phyloP scores from a whole-genome alignment of 805 yeast species.

The Yamadazyma philogaea region DNA sequence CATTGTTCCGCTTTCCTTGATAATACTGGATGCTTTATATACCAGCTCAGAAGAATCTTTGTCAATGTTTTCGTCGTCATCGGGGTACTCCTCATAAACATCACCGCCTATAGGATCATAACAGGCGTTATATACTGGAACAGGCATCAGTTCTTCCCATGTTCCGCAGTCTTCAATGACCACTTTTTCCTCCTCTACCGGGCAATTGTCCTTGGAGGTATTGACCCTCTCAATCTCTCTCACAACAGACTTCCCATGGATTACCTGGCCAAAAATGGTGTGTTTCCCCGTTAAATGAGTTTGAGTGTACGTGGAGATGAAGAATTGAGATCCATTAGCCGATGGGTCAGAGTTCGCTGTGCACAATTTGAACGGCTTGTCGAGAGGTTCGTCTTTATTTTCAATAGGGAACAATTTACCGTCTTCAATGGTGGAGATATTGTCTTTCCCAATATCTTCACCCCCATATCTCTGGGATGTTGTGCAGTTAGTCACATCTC shows the following conservation, averaged over 20 bases:
- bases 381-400: constrained; percentile 44
- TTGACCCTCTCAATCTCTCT: constrained; percentile 56
- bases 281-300: constrained; percentile 77
- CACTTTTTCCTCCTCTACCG: constrained; percentile 37
- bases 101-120: constrained; percentile 65
- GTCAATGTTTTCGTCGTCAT: constrained; percentile 60
- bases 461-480: constrained; percentile 19
- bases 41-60: constrained; percentile 56
- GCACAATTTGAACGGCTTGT: constrained; percentile 50
- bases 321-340: constrained; percentile 62
- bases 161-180: constrained; percentile 57
- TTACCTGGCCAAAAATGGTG: constrained; percentile 71
- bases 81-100: constrained; percentile 72
- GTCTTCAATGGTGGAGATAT: constrained; percentile 16
- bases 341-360: constrained; percentile 54
- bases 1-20: constrained; percentile 65
- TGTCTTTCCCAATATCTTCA: constrained; percentile 36
- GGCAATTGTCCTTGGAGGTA: constrained; percentile 42
- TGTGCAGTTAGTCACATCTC: constrained; percentile 48
- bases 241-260: constrained; percentile 64
- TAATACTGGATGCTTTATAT: constrained; percentile 47
- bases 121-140: constrained; percentile 64
- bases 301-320: constrained; percentile 64
- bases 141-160: constrained; percentile 49
- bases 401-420: constrained; percentile 51